These are phyloP conservation scores for Leccinum variicolor DNA, from an alignment of 768 basidiomycete genomes.

Conservation along the genomic window DNA sequence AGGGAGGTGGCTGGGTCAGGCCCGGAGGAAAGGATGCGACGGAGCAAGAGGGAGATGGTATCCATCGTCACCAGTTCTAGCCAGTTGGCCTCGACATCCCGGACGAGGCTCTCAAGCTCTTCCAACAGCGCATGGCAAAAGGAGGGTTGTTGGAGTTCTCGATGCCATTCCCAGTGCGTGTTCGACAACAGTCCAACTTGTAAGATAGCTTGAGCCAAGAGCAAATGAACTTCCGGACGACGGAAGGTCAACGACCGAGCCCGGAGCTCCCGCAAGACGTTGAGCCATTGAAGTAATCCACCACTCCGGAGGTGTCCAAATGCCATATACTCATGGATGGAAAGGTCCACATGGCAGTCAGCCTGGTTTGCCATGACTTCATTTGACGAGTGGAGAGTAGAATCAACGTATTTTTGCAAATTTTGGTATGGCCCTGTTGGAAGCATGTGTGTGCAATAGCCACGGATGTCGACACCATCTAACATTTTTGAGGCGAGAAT, in stretches of 20 bases:
- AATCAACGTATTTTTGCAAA: slow-evolving; percentile 35
- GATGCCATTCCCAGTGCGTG: slow-evolving; percentile 36
- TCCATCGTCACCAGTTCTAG: slow-evolving; percentile 30
- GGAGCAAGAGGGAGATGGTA: slow-evolving; percentile 32
- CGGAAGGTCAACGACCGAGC: slow-evolving; percentile 39
- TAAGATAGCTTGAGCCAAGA: slow-evolving; percentile 43
- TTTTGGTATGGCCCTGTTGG: slow-evolving; percentile 30
- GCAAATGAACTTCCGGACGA: slow-evolving; percentile 36
- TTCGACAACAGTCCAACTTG: slow-evolving; percentile 36
- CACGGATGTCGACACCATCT: slow-evolving; percentile 8
- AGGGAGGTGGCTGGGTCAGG: slow-evolving; percentile 7
- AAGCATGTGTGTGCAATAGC: slow-evolving; percentile 34
- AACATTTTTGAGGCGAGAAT: slow-evolving; percentile 16
- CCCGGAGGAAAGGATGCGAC: slow-evolving; percentile 35
- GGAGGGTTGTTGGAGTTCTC: slow-evolving; percentile 25
- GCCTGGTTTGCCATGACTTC: slow-evolving; percentile 39
- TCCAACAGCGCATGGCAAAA: slow-evolving; percentile 37
- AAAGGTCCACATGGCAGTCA: slow-evolving; percentile 38
- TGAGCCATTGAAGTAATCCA: slow-evolving; percentile 45
- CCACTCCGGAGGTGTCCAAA: slow-evolving; percentile 48
- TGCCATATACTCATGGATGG: slow-evolving; percentile 43
- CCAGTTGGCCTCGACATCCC: slow-evolving; percentile 41
- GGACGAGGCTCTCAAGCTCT: slow-evolving; percentile 35
- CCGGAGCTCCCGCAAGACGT: slow-evolving; percentile 45
- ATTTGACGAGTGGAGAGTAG: slow-evolving; percentile 41